These are phyloP conservation scores for Hysterium pulicare DNA, from an alignment of 2,329 filamentous ascomycete genomes.

Conservation along the genomic window DNA sequence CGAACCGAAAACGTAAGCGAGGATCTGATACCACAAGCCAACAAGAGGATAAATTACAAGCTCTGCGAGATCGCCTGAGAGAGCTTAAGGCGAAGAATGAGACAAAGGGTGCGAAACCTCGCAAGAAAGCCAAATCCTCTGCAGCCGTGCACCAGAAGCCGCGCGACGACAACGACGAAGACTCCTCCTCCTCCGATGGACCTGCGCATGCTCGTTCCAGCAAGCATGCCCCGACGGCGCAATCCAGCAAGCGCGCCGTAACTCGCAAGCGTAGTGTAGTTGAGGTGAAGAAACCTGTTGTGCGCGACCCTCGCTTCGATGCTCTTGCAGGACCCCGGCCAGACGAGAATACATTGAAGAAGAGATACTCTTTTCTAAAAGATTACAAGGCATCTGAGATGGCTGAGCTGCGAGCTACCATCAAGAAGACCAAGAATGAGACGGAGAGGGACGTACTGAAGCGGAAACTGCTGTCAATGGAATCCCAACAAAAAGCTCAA, in stretches of 20 bases:
- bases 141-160: conserved; percentile 14
- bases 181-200: conserved; percentile 27
- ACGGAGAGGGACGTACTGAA: conserved; percentile 67
- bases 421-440: conserved; percentile 65
- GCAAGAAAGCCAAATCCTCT: conserved; percentile 14
- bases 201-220: conserved; percentile 53
- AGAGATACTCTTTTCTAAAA: conserved; percentile 83
- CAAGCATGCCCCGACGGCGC: conserved; percentile 86
- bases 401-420: conserved; percentile 63
- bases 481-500: conserved; percentile 70
- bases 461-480: conserved; percentile 71
- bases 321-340: conserved; percentile 52
- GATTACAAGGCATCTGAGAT: conserved; percentile 86
- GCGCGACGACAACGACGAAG: conserved; percentile 8
- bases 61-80: conserved; percentile 42
- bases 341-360: conserved; percentile 59
- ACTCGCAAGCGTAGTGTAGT: conserved; percentile 75
- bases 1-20: conserved; percentile 42
- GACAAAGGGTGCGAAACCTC: conserved; percentile 16
- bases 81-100: conserved; percentile 43
- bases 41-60: conserved; percentile 47
- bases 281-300: conserved; percentile 53
- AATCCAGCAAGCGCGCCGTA: conserved; percentile 80
- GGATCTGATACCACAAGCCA: conserved; percentile 35
- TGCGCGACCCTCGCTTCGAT: conserved; percentile 87